A percentile compares a stretch with the other conserved stretches of the same genome.
These are phyloP conservation scores for Arachnopeziza araneosa DNA, from an alignment of 2,329 filamentous ascomycete genomes.

Conservation along the genomic window DNA sequence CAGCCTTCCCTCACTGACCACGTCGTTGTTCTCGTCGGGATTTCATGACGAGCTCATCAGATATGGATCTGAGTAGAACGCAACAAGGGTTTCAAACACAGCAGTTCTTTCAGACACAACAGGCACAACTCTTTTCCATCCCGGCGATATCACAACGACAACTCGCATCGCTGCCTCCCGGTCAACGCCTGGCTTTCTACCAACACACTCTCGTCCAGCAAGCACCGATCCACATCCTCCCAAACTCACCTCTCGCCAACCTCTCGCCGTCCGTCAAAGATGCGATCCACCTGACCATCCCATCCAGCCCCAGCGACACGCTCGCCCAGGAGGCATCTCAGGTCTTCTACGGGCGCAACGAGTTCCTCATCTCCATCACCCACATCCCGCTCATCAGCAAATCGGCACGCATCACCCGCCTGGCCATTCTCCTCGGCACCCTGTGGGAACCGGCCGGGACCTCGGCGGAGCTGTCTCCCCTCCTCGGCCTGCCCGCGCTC, in stretches of 20 bases:
- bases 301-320: not conserved
- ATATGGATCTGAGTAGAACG: not conserved
- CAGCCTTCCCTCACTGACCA: not conserved
- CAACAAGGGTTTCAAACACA: not conserved
- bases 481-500: not conserved
- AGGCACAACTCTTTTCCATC: not conserved
- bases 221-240: not conserved
- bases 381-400: not conserved
- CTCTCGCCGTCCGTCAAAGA: not conserved
- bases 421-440: not conserved
- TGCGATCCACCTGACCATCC: not conserved
- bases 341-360: not conserved
- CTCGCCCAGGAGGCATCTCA: not conserved
- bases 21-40: not conserved
- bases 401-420: not conserved
- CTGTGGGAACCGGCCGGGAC: no score
- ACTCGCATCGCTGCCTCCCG: not conserved
- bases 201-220: not conserved
- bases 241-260: not conserved
- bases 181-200: not conserved
- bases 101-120: not conserved
- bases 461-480: not conserved
- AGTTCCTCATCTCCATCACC: not conserved
- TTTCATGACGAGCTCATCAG: not conserved
- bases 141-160: not conserved